Evolutionary conservation across 495 filamentous ascomycete genomes (phyloP), one percentile per base, ranked within the genome.

Genomic region (Trichoderma virens): DNA sequence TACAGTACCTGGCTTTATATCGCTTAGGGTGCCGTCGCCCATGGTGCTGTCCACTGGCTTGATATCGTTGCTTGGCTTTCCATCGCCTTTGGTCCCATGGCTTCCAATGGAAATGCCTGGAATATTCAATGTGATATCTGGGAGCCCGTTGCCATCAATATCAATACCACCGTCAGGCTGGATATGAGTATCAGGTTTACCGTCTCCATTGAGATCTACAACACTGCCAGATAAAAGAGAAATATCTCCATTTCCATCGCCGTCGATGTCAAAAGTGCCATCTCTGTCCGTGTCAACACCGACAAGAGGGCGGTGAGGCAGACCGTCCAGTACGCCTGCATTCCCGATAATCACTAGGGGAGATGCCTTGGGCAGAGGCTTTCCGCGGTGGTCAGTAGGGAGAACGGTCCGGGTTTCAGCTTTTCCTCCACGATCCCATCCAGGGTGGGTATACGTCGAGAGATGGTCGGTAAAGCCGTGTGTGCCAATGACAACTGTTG

Each of bases 331-430:
- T 14, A 2, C n/a, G 14, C 31, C 60, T 3, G 60, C 18, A 25
- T 61, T n/a, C 18, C 60, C 60, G 27, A 35, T 11, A 41, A 61
- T 18, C 32, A 61, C 60, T 11, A 61, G 35, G 3, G 60, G 60
- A 5, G 11, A 16, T 27, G 30, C 30, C 4, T 14, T 30, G 9
- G 60, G 30, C 5, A 38, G n/a, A 61, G 60, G 60, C 16, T 23
- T 27, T 35, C 60, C 30, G 5, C 38, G 13, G 60, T n/a, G 5
- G 13, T 30, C 60, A 28, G 60, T 61, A 6, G 60, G 60, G 5
- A 61, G 31, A 35, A 34, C 6, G 2, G 60, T 61, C 2, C 7
- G 60, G 2, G 60, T 61, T 13, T 20, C 18, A 27, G 31, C 60
- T 35, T 14, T 23, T 20, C 7, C 27, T 18, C 25, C 60, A 20